Percentiles rank a stretch among this genome's conserved stretches.
Conservation (phyloP, 169 alveolate species). For the Cyclospora cayetanensis region DNA sequence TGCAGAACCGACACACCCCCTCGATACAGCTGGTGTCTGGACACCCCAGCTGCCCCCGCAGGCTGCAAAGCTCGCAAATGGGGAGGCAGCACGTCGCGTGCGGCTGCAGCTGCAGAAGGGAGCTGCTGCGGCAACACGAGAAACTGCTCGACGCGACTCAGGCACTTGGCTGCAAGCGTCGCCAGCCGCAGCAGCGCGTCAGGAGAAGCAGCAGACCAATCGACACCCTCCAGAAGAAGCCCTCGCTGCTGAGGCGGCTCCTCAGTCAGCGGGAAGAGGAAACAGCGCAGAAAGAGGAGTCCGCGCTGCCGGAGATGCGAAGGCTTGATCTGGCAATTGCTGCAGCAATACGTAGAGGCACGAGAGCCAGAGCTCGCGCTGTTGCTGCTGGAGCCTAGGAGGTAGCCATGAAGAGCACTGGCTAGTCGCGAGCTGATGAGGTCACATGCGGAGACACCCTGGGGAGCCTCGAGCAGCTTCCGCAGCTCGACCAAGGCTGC, state of each 20-base stretch:
- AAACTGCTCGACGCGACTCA: conserved; percentile 30
- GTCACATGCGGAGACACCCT: conserved; percentile 58
- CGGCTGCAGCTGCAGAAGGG: conserved; percentile 20
- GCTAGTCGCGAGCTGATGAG: conserved; percentile 49
- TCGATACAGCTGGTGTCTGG: conserved; percentile 10
- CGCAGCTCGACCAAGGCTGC: conserved; percentile 40
- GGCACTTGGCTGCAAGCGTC: conserved; percentile 47
- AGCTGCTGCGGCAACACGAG: conserved; percentile 13
- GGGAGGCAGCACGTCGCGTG: conserved; percentile 48
- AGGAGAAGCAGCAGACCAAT: conserved; percentile 53
- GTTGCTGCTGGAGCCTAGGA: conserved; percentile 19
- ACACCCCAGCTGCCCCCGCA: background rate
- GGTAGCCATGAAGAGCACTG: conserved; percentile 38
- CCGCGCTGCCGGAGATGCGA: conserved; percentile 21
- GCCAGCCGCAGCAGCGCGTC: conserved; percentile 54
- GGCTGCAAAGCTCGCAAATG: conserved; percentile 63
- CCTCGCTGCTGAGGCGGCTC: background rate
- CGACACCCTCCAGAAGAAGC: conserved; percentile 8
- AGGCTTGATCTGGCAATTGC: background rate
- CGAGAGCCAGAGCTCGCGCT: background rate
- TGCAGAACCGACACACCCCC: background rate
- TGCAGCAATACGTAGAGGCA: background rate
- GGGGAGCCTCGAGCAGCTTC: conserved; percentile 30
- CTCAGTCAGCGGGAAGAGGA: conserved; percentile 28
- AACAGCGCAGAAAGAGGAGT: conserved; percentile 46